Evolutionary conservation across 2,329 filamentous ascomycete species (phyloP), one percentile per base, ranked within the genome.

Genomic region (Clonostachys rosea): DNA sequence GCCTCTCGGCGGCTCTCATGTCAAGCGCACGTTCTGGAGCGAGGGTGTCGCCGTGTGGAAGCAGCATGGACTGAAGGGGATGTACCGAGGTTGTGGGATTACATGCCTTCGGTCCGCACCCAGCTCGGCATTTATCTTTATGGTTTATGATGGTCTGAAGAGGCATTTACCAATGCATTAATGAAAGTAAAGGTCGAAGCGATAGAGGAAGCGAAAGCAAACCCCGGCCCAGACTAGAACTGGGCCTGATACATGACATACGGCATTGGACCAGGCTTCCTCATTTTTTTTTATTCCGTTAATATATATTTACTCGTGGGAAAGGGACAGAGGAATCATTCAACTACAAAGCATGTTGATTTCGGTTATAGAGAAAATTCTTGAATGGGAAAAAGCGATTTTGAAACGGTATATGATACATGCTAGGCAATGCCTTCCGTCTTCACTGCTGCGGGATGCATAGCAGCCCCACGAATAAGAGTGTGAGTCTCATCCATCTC

Each of bases 71-170:
- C 50, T 97, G 17, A 85, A 81, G 53, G 92, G 91, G 3, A 74
- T 97, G 64, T 99, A 99, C 64, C 83, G 92, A 46, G 94, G 94
- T 5, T 99, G 94, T 59, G 94, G 94, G 34, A 94, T 99, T 54
- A 99, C 94, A 1, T 90, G 94, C 42, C 75, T 84, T 34, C 81
- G 94, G 50, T 87, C 91, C 35, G 91, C 91, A 34, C 94, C 94
- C 4, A 96, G 91, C 66, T 96, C 91, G n/a, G 94, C 94, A 8
- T 91, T 97, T 61, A 99, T 99, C 50, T 99, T 99, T 61, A 91
- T 94, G 51, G 84, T 97, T 51, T 97, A 91, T 63, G 94, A 97
- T 68, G 87, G 84, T 13, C 67, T 99, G 65, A 91, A 91, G 70
- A 77, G 75, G 52, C 72, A 82, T 55, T 77, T 94, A 59, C 74